Percentiles rank a stretch among this genome's conserved stretches.
Conservation (phyloP, 23 red algal species). For the Chondrus crispus region DNA sequence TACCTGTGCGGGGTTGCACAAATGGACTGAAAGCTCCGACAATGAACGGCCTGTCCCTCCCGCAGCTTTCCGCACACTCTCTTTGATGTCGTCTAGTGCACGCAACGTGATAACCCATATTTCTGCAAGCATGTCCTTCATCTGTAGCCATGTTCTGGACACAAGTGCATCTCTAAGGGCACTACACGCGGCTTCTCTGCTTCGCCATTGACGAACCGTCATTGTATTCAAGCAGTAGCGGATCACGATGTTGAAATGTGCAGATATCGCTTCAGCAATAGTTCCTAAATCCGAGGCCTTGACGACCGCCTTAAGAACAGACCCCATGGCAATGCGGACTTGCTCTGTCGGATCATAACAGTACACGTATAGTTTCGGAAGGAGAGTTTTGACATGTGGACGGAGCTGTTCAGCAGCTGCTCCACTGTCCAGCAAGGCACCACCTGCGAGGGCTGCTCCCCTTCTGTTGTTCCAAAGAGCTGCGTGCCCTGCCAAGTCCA, state of each 20-base stretch:
- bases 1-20: conserved; percentile 42
- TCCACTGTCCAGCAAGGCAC: conserved; percentile 38
- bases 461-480: conserved; percentile 69
- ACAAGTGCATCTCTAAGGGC: conserved; percentile 34
- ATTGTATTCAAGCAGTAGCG: conserved; percentile 51
- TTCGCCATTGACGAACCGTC: conserved; percentile 49
- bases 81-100: conserved; percentile 74
- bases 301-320: conserved; percentile 43
- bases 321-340: conserved; percentile 58
- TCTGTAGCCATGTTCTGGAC: conserved; percentile 48
- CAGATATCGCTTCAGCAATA: conserved; percentile 48
- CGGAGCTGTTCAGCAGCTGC: conserved; percentile 66
- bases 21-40: conserved; percentile 59
- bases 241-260: conserved; percentile 28
- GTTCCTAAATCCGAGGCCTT: conserved; percentile 40
- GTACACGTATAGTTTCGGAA: conserved; percentile 64
- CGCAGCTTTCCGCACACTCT: conserved; percentile 60
- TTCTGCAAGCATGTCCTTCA: conserved; percentile 41
- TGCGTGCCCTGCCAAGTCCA: conserved; percentile 65
- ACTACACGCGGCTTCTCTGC: conserved; percentile 52
- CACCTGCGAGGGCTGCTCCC: conserved; percentile 67
- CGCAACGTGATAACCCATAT: conserved; percentile 56
- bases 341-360: conserved; percentile 63
- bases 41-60: conserved; percentile 43
- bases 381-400: conserved; percentile 55